These are phyloP conservation scores for Uronychia setigera DNA, from an alignment of 73 alveolate genomes.

Conservation along the genomic window DNA sequence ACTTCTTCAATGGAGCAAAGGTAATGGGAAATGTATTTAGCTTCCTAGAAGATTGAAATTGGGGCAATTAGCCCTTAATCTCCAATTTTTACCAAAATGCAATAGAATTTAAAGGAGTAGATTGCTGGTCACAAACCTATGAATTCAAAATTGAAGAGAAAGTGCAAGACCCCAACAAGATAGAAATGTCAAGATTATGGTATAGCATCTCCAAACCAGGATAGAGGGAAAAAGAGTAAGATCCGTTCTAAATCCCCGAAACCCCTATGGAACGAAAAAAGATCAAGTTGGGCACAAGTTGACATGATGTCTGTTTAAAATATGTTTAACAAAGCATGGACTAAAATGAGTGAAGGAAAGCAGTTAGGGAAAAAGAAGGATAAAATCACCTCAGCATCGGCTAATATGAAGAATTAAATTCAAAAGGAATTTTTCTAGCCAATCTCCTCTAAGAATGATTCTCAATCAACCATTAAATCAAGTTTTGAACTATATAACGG, in stretches of 20 bases:
- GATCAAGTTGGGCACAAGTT: background rate
- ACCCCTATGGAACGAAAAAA: background rate
- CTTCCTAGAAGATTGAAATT: background rate
- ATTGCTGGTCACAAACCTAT: too few species aligned
- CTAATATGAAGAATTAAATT: background rate
- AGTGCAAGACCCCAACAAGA: background rate
- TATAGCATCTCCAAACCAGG: background rate
- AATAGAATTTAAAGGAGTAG: too few species aligned
- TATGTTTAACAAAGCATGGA: background rate
- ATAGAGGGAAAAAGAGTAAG: background rate
- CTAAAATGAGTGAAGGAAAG: background rate
- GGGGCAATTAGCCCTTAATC: background rate
- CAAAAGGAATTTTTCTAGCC: background rate
- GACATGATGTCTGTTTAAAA: background rate
- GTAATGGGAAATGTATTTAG: background rate
- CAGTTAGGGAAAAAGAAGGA: background rate
- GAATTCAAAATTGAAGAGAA: background rate
- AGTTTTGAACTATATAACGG: too few species aligned
- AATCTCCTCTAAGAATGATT: background rate
- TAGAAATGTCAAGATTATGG: background rate
- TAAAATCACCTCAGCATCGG: background rate
- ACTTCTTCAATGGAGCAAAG: background rate
- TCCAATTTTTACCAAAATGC: background rate
- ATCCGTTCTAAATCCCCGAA: background rate
- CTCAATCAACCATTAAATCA: too few species aligned